Evolutionary conservation across 176 grass and related monocot species (phyloP), one percentile per base, ranked within the genome.

Genomic region (Carex parvula): DNA sequence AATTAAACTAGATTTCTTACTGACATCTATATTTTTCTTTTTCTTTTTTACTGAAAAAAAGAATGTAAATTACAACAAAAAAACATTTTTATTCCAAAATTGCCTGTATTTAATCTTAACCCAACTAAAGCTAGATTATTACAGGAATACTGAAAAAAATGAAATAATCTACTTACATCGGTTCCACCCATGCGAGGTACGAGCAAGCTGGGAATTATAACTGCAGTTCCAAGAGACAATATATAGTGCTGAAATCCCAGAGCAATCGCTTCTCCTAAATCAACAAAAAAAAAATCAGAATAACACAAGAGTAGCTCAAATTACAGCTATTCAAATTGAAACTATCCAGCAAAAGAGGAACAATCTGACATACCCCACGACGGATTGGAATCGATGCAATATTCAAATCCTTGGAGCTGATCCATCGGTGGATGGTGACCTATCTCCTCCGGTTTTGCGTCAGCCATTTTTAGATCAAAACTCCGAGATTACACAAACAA

Each of bases 161-260:
- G 64, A 52, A 33, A 69, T 17, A 62, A 26, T 80, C 16, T n/a
- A 72, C 94, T 94, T 61, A 97, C 94, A 70, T 97, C 90, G 78
- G 52, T 88, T 80, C 94, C 94, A 6, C 94, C 94, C 94, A 97
- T 97, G 79, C 90, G 84, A 64, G 94, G 94, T 22, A 97, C 94
- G 21, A 97, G 87, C 71, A 94, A 89, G 55, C 87, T 65, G 15
- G 94, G 94, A 66, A 97, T 97, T 86, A 97, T 94, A 81, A 97
- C 94, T 61, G 89, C 92, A 22, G 94, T 94, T 82, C 94, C 94
- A 83, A 97, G 80, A 68, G 94, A 86, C 72, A 97, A 64, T 52
- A 97, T 88, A 85, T 97, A 97, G 85, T 97, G 92, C 86, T 97
- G 94, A 85, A 97, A 97, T 8, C 89, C 94, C 76, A 97, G 86